Evolutionary conservation across 495 filamentous ascomycete genomes (phyloP).

Genomic region (Aspergillus nanangensis): DNA sequence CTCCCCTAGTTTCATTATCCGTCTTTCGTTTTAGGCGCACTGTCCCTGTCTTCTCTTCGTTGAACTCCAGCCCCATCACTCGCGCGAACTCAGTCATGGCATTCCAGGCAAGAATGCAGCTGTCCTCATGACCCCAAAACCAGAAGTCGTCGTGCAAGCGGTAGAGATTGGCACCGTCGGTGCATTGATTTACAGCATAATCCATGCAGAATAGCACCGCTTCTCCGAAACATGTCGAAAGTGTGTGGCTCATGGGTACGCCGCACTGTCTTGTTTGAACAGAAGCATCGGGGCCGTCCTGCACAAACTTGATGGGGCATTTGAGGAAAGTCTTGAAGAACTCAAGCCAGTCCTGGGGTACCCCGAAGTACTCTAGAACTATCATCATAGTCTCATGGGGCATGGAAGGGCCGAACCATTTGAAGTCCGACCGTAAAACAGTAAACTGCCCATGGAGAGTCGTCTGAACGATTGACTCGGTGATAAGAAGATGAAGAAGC

Average conservation of each 20-base stretch:
- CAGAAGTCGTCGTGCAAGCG: conserved; percentile 67
- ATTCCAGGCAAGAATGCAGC: conserved; percentile 54
- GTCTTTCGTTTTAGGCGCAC: conserved; percentile 30
- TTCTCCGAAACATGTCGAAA: conserved; percentile 59
- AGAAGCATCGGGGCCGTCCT: conserved; percentile 42
- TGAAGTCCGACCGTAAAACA: conserved; percentile 56
- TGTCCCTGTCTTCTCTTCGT: conserved; percentile 55
- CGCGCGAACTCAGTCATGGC: conserved; percentile 50
- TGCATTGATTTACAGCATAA: conserved; percentile 57
- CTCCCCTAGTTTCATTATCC: neutral
- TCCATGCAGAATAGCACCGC: conserved; percentile 62
- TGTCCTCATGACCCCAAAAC: conserved; percentile 57
- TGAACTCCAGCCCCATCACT: conserved; percentile 54
- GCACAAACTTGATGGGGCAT: conserved; percentile 54
- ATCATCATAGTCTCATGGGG: conserved; percentile 55
- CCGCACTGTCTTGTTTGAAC: conserved; percentile 48
- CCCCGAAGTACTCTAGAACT: conserved; percentile 56
- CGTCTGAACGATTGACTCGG: conserved; percentile 58
- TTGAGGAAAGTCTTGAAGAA: conserved; percentile 60
- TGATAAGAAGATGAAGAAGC: conserved; percentile 56
- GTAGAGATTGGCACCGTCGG: conserved; percentile 49
- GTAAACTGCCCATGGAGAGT: conserved; percentile 55
- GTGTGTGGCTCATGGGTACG: conserved; percentile 54
- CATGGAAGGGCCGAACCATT: conserved; percentile 57
- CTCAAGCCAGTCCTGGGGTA: conserved; percentile 52